phyloP scores from a whole-genome alignment of 2,329 filamentous ascomycete species.

The Huntiella decipiens region DNA sequence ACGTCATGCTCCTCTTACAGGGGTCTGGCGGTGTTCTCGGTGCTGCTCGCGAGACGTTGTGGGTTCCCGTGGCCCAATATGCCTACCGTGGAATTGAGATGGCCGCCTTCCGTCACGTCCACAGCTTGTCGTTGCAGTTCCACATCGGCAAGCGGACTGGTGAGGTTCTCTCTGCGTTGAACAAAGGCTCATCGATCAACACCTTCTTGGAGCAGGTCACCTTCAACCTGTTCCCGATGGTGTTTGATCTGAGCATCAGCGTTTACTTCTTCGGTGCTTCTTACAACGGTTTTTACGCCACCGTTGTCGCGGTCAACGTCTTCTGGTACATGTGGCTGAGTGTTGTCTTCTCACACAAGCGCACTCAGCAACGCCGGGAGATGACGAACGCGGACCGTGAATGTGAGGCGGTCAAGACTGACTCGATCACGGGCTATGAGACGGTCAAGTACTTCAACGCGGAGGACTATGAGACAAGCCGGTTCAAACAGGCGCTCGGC shows the following conservation, averaged over 20 bases:
- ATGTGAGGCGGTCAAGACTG: slow-evolving; percentile 94
- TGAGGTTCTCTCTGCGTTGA: slow-evolving; percentile 84
- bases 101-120: slow-evolving; percentile 92
- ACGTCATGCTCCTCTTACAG: slow-evolving; percentile 39
- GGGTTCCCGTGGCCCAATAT: slow-evolving; percentile 95
- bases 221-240: slow-evolving; percentile 88
- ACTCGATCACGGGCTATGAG: slow-evolving; percentile 97
- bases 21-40: slow-evolving; percentile 76
- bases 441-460: slow-evolving; percentile 85
- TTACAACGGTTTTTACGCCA: slow-evolving; percentile 43
- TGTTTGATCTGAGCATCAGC: slow-evolving; percentile 72
- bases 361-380: slow-evolving; percentile 72
- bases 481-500: slow-evolving; percentile 51
- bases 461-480: slow-evolving; percentile 57
- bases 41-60: slow-evolving; percentile 62
- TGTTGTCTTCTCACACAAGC: slow-evolving; percentile 84
- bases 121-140: slow-evolving; percentile 86
- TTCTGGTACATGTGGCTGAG: slow-evolving; percentile 96
- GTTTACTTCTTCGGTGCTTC: slow-evolving; percentile 59
- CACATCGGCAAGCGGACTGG: slow-evolving; percentile 93
- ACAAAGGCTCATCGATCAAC: slow-evolving; percentile 92
- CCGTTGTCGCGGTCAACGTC: slow-evolving; percentile 75
- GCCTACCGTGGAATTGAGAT: slow-evolving; percentile 89
- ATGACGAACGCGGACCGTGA: slow-evolving; percentile 93
- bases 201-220: slow-evolving; percentile 92